phyloP scores from a whole-genome alignment of 2,329 filamentous ascomycete genomes.

The Pyrenophora teres region DNA sequence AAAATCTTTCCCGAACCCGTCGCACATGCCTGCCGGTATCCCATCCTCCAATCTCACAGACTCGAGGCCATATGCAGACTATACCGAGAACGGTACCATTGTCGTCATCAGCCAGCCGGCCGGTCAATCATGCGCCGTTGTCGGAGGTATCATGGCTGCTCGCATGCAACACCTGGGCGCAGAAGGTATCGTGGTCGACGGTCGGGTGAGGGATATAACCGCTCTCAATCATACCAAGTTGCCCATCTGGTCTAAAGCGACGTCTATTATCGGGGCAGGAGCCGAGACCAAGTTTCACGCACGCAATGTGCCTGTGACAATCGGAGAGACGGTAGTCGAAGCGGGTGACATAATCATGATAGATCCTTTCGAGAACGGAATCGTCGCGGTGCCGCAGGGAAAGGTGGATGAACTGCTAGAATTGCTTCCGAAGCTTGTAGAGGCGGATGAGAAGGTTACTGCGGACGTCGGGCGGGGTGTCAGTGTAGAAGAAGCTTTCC shows the following conservation, averaged over 20 bases:
- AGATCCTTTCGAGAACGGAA: conserved; percentile 68
- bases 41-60: conserved; percentile 33
- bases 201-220: conserved; percentile 68
- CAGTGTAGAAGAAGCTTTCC: conserved; percentile 69
- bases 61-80: conserved; percentile 69
- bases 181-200: conserved; percentile 68
- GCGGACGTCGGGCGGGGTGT: conserved; percentile 66
- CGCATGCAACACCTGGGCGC: conserved; percentile 68
- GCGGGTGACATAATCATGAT: conserved; percentile 69
- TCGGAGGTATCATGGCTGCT: conserved; percentile 77
- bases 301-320: conserved; percentile 48
- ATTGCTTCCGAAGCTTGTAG: conserved; percentile 55
- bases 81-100: conserved; percentile 63
- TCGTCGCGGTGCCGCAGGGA: conserved; percentile 68
- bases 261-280: conserved; percentile 63
- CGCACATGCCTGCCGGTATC: conserved; percentile 40
- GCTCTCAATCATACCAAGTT: conserved; percentile 62
- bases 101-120: conserved; percentile 69
- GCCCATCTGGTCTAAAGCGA: conserved; percentile 63
- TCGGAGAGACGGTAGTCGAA: conserved; percentile 47
- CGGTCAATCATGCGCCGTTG: conserved; percentile 69
- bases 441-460: conserved; percentile 51
- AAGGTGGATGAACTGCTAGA: conserved; percentile 65
- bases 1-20: conserved; percentile 45
- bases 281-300: conserved; percentile 63